Base-by-base conservation (phyloP, 352 stramenopile genomes). In the Globisporangium spinosum region DNA sequence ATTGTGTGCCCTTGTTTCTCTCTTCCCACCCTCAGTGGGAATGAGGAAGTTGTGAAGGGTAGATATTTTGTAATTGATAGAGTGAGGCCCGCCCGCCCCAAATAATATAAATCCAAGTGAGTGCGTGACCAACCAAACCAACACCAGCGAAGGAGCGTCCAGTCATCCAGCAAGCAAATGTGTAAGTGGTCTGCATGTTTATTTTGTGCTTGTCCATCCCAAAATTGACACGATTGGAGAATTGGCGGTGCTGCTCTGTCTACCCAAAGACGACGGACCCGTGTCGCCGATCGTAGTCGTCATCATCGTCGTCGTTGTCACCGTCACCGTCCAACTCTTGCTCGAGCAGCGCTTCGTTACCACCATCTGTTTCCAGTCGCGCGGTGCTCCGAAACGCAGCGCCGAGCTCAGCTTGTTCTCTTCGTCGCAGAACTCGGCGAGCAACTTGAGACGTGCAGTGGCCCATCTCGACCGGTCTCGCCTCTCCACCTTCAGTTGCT, bases 361-460 rank as follows among this genome's bases (percentile, higher is more conserved):
- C 15, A 22, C 40, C 43, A 51, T 23, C 43, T 51, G 43, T 23
- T 23, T 51, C 17, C 17, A 51, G 17, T 23, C 43, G 43, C 29
- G 43, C 54, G 49, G 62, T 35, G 25, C 45, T 1, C 25, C 29
- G 27, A 64, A 68, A n/a, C 49, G 70, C 7, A 83, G 60, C 43
- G 69, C 69, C 13, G 71, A 79, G 47, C 69, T 77, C 62, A 93
- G 70, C 58, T 90, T 91, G 77, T 77, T 90, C 62, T 91, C 85
- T 77, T 91, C 85, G 60, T 93, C 85, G 34, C 85, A 93, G 64
- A 93, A 93, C 67, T 91, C 82, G 15, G 83, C 83, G 7, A 93
- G 73, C 47, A 93, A 70, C 69, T 91, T 87, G 10, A 93, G 73
- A 20, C 85, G 74, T 35, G 82, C 77, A 20, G 80, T 86, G 5